Percentiles rank a stretch among this genome's conserved stretches.
Evolutionary conservation across 345 rosid genomes (phyloP).

Genomic region (Hibiscus tridactylites): DNA sequence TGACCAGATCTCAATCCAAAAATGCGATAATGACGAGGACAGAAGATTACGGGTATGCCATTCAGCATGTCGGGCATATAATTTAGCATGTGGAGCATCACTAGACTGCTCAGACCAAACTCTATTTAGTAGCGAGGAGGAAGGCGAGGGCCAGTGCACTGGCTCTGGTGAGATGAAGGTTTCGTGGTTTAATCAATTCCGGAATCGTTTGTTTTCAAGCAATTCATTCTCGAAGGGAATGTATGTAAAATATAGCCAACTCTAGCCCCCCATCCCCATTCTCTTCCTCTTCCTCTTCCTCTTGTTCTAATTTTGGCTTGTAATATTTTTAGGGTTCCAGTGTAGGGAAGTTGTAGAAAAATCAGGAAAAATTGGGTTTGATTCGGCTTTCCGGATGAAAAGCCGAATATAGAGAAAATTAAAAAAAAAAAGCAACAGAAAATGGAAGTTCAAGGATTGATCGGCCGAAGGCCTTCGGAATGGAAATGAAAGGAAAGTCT

Average conservation of each 20-base stretch:
- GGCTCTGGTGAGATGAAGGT: conserved; percentile 56
- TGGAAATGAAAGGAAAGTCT: not conserved
- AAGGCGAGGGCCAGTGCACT: conserved; percentile 74
- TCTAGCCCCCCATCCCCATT: not conserved
- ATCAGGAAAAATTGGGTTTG: conserved; percentile 1
- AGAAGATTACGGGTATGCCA: conserved; percentile 92
- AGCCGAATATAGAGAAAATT: conserved; percentile 30
- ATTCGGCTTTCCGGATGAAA: conserved; percentile 28
- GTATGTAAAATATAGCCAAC: conserved; percentile 32
- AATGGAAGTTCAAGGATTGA: not conserved
- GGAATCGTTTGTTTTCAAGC: conserved; percentile 36
- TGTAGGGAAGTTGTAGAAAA: conserved; percentile 20
- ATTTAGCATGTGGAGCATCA: conserved; percentile 89
- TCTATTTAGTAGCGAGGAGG: conserved; percentile 77
- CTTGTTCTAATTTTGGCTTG: not conserved
- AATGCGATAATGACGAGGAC: conserved; percentile 88
- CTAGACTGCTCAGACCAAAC: conserved; percentile 95
- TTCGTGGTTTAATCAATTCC: conserved; percentile 42
- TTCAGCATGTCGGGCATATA: conserved; percentile 89
- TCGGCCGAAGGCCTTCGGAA: conserved; percentile 35
- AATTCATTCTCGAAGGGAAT: conserved; percentile 18
- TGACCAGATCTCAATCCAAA: conserved; percentile 89
- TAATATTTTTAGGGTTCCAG: conserved; percentile 12
- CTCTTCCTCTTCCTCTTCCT: not conserved
- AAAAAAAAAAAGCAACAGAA: not conserved